Percentiles rank a stretch among this genome's conserved stretches.
Conservation (phyloP, 306 rosid species). For the Pyrus communis region DNA sequence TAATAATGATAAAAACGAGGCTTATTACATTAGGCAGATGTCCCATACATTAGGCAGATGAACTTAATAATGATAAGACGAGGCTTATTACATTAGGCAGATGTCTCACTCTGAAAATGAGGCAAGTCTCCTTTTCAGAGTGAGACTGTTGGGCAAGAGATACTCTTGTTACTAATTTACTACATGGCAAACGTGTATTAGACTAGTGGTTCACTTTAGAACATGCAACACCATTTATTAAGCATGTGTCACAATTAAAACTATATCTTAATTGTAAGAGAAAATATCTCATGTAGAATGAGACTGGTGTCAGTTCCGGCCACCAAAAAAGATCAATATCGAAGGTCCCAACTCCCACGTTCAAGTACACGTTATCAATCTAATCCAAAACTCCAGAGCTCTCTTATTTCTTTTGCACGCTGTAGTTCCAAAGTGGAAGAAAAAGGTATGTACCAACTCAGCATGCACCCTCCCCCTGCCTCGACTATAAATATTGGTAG, state of each 20-base stretch:
- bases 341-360: not conserved
- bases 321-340: not conserved
- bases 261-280: no score
- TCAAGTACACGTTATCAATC: not conserved
- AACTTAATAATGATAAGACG: not conserved
- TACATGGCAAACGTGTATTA: no score
- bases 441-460: constrained; percentile 10
- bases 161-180: no score
- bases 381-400: not conserved
- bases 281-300: no score
- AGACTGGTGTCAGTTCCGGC: not conserved
- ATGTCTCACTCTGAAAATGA: no score
- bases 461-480: constrained; percentile 12
- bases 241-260: no score
- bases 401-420: not conserved
- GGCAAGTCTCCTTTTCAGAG: no score
- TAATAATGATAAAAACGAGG: not conserved
- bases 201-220: no score
- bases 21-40: no score
- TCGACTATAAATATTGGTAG: constrained; percentile 46
- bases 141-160: not conserved
- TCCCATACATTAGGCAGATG: not conserved
- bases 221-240: no score
- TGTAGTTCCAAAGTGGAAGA: constrained; percentile 22
- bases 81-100: not conserved